Evolutionary conservation across 2,329 filamentous ascomycete genomes (phyloP).

Genomic region (Neopestalotiopsis sp.): DNA sequence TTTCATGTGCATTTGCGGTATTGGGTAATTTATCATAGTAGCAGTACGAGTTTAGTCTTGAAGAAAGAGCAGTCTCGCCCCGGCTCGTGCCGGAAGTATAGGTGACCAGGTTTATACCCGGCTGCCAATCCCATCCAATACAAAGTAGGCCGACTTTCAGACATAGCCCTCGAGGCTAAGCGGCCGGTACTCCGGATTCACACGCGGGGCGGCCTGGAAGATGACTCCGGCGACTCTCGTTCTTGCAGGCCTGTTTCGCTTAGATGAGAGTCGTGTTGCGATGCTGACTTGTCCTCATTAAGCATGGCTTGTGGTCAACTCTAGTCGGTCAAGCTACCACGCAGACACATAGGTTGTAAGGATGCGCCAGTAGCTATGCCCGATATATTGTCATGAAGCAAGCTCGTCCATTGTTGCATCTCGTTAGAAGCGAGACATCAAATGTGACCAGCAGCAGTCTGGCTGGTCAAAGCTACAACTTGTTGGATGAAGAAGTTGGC

Average conservation of each 20-base stretch:
- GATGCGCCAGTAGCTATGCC: too few relatives aligned
- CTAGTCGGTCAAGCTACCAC: background rate
- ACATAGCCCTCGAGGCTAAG: background rate
- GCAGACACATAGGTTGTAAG: too few relatives aligned
- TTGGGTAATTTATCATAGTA: slow-evolving; percentile 6
- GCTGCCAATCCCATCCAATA: background rate
- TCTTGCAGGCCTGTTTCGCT: background rate
- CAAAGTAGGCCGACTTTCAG: background rate
- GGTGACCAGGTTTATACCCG: background rate
- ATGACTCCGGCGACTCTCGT: background rate
- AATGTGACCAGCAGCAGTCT: background rate
- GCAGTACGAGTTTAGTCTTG: background rate
- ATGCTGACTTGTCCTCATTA: background rate
- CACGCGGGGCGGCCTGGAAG: background rate
- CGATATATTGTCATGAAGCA: too few relatives aligned
- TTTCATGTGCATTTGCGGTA: slow-evolving; percentile 3
- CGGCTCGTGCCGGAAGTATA: background rate
- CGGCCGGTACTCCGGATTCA: background rate
- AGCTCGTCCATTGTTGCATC: too few relatives aligned
- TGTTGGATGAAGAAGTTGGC: background rate
- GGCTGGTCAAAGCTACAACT: background rate
- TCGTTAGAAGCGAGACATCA: too few relatives aligned
- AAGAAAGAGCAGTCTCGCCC: background rate
- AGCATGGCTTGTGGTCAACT: background rate
- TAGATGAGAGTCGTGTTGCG: background rate